Evolutionary conservation across 1,284 basidiomycete genomes (phyloP).

Genomic region (Cutaneotrichosporon sp.): DNA sequence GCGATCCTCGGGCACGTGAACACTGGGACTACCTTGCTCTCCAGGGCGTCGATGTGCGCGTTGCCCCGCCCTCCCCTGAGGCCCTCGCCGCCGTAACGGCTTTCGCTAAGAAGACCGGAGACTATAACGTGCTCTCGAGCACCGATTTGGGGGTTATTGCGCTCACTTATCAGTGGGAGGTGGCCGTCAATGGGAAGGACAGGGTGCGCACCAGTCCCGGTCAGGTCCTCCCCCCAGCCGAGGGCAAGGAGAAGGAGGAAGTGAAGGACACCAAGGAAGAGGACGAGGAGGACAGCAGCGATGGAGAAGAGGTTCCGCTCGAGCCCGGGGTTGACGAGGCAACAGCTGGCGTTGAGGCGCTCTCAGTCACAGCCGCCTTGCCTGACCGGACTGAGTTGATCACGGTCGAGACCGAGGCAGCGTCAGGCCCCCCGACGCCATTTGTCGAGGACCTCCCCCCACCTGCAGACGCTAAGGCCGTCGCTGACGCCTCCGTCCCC

Average conservation of each 20-base stretch:
- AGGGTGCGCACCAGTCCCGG: conserved; percentile 53
- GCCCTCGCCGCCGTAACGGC: conserved; percentile 77
- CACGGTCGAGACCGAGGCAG: not conserved
- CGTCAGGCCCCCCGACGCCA: too few species aligned
- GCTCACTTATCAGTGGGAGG: conserved; percentile 73
- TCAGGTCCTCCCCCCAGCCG: conserved; percentile 20
- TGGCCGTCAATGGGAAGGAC: conserved; percentile 54
- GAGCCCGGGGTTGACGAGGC: conserved; percentile 10
- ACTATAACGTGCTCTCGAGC: conserved; percentile 86
- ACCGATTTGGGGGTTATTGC: conserved; percentile 90
- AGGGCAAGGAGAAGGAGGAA: conserved; percentile 40
- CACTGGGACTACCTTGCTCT: conserved; percentile 66
- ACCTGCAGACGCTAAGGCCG: conserved; percentile 13
- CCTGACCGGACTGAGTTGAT: conserved; percentile 10
- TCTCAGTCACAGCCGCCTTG: conserved; percentile 5
- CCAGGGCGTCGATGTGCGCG: conserved; percentile 66
- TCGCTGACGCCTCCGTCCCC: conserved; percentile 9
- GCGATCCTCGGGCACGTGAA: conserved; percentile 77
- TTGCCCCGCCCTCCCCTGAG: conserved; percentile 66
- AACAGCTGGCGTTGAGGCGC: conserved; percentile 1
- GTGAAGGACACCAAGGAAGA: conserved; percentile 48
- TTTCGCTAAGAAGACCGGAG: conserved; percentile 93
- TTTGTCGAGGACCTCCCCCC: too few species aligned
- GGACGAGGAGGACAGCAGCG: conserved; percentile 27
- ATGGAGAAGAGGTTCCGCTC: conserved; percentile 19